Evolutionary conservation across 352 stramenopile species (phyloP).

Genomic region (Pythium apleroticum): DNA sequence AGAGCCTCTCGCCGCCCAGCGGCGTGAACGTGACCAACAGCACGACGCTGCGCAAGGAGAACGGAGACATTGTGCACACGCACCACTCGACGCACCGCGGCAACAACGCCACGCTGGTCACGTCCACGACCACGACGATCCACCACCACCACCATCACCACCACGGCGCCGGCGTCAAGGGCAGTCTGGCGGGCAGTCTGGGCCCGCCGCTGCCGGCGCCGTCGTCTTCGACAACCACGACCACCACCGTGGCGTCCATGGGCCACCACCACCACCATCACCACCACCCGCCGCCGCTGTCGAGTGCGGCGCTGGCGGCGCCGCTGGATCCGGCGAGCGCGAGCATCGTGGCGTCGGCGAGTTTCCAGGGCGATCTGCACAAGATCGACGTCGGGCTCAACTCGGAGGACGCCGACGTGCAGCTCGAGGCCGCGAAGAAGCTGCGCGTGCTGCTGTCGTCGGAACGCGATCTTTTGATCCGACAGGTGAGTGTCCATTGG

Average conservation of each 20-base stretch:
- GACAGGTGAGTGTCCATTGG: slow-evolving; percentile 48
- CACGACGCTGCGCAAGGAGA: slow-evolving; percentile 64
- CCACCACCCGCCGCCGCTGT: slow-evolving; percentile 37
- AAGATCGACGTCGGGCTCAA: slow-evolving; percentile 81
- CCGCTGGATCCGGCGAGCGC: slow-evolving; percentile 36
- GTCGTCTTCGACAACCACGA: slow-evolving; percentile 14
- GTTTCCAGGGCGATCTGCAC: slow-evolving; percentile 78
- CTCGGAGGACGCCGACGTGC: slow-evolving; percentile 79
- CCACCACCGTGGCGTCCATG: slow-evolving; percentile 27
- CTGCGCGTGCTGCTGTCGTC: slow-evolving; percentile 82
- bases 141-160: slow-evolving; percentile 47
- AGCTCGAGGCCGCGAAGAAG: slow-evolving; percentile 86
- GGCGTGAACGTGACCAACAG: slow-evolving; percentile 44
- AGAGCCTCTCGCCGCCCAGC: slow-evolving; percentile 3
- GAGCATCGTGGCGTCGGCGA: slow-evolving; percentile 45
- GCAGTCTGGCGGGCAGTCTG: not conserved
- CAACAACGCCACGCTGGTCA: slow-evolving; percentile 71
- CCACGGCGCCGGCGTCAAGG: slow-evolving; percentile 4
- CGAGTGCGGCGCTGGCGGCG: slow-evolving; percentile 7
- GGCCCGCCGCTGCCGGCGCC: not conserved
- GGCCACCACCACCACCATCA: slow-evolving; percentile 45
- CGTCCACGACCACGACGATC: slow-evolving; percentile 78
- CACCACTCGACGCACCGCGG: slow-evolving; percentile 73
- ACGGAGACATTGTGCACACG: slow-evolving; percentile 76
- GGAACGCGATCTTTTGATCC: slow-evolving; percentile 82